Percentiles rank a stretch among this genome's conserved stretches.
Evolutionary conservation across 2,329 filamentous ascomycete genomes (phyloP).

Genomic region (Sarocladium brachiariae): DNA sequence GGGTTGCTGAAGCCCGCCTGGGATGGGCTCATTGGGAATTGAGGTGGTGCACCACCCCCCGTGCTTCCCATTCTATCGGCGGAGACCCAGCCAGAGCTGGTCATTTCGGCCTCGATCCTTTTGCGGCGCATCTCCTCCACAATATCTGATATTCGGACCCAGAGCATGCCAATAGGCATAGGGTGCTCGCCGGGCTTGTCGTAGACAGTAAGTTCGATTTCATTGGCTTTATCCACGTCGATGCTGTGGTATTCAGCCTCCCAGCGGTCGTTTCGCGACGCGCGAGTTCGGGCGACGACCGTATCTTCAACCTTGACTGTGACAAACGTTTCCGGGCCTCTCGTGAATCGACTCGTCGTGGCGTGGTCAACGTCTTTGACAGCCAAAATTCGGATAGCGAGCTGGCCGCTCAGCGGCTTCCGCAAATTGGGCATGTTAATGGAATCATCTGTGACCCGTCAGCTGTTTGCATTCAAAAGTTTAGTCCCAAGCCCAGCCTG

Average conservation of each 20-base stretch:
- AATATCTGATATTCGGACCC: conserved; percentile 95
- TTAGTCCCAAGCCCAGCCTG: conserved; percentile 12
- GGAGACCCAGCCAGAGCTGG: conserved; percentile 91
- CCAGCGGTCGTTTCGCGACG: conserved; percentile 84
- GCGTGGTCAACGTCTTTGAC: conserved; percentile 95
- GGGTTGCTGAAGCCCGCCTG: conserved; percentile 27
- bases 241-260: conserved; percentile 85
- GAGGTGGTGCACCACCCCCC: conserved; percentile 37
- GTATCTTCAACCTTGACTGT: conserved; percentile 95
- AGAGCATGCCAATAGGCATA: conserved; percentile 88
- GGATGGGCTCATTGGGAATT: conserved; percentile 52
- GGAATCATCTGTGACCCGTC: conserved; percentile 67
- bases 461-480: background rate
- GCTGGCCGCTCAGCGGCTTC: conserved; percentile 88
- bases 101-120: conserved; percentile 93
- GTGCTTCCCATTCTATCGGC: conserved; percentile 82
- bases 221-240: conserved; percentile 96
- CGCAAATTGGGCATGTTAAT: conserved; percentile 91
- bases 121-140: conserved; percentile 96
- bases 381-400: conserved; percentile 77
- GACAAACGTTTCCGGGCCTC: conserved; percentile 91
- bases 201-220: conserved; percentile 95
- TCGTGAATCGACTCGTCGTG: conserved; percentile 72
- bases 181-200: conserved; percentile 89
- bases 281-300: conserved; percentile 79